A percentile compares a stretch with the other conserved stretches of the same genome.
These are phyloP conservation scores for Bipolaris sorokiniana DNA, from an alignment of 2,329 filamentous ascomycete genomes.

Conservation along the genomic window DNA sequence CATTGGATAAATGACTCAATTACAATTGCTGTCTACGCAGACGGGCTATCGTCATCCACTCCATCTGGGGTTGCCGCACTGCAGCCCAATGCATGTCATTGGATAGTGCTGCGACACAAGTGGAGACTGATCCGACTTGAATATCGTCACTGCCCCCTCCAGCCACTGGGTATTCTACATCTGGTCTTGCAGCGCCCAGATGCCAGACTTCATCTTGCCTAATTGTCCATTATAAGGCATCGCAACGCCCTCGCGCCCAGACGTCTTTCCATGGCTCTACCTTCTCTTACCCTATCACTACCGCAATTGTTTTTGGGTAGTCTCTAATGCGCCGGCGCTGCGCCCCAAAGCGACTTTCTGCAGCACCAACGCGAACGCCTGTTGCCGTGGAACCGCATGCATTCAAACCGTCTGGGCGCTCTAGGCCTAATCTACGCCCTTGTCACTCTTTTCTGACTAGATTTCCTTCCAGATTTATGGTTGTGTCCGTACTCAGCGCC, in stretches of 20 bases:
- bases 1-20: background rate
- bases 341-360: background rate
- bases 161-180: background rate
- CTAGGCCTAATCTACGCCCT: conserved; percentile 4
- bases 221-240: conserved; percentile 3
- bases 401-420: background rate
- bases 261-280: background rate
- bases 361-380: conserved; percentile 1
- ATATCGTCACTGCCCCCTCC: conserved; percentile 12
- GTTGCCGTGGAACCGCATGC: background rate
- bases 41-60: conserved; percentile 1
- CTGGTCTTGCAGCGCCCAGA: conserved; percentile 9
- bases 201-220: conserved; percentile 1
- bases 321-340: background rate
- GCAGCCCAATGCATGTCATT: conserved; percentile 25
- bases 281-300: background rate
- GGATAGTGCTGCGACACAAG: conserved; percentile 19
- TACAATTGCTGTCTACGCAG: background rate
- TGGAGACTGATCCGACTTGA: conserved; percentile 11
- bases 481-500: background rate
- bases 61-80: conserved; percentile 1
- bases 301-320: background rate
- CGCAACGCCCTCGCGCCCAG: conserved; percentile 1
- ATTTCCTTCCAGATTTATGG: background rate
- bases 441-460: background rate